These are phyloP conservation scores for Colletotrichum tanaceti DNA, from an alignment of 2,329 filamentous ascomycete genomes.

Conservation along the genomic window DNA sequence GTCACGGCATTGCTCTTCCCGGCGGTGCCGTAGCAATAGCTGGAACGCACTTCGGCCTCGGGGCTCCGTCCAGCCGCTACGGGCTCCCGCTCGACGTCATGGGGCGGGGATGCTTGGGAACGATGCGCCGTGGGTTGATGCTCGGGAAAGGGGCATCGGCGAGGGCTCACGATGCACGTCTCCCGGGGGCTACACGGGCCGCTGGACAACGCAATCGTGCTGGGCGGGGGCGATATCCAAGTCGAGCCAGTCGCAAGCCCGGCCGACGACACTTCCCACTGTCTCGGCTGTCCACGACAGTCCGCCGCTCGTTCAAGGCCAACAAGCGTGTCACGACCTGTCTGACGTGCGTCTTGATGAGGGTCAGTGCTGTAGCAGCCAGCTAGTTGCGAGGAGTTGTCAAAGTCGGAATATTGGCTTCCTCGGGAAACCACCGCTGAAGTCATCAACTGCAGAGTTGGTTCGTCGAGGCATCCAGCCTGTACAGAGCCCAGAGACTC, in stretches of 20 bases:
- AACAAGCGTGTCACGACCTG: too few relatives aligned
- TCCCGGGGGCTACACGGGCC: background rate
- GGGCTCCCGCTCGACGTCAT: too few relatives aligned
- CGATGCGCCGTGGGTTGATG: too few relatives aligned
- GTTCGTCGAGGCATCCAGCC: background rate
- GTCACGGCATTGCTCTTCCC: background rate
- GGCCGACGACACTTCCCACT: background rate
- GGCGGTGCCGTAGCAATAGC: background rate
- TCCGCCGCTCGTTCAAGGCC: background rate
- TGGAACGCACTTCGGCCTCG: background rate
- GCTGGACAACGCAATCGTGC: background rate
- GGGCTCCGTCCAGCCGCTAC: too few relatives aligned
- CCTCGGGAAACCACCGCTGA: background rate
- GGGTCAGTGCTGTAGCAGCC: background rate
- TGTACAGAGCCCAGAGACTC: background rate
- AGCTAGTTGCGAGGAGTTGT: background rate
- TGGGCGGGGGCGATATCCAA: background rate
- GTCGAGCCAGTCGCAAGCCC: too few relatives aligned
- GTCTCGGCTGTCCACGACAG: background rate
- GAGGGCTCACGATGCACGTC: background rate
- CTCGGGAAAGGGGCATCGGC: background rate
- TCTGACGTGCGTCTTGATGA: background rate
- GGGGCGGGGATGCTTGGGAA: background rate
- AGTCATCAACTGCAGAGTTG: background rate
- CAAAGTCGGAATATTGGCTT: background rate